Evolutionary conservation across 2,329 filamentous ascomycete genomes (phyloP).

Genomic region (Akanthomyces dipterigenus): DNA sequence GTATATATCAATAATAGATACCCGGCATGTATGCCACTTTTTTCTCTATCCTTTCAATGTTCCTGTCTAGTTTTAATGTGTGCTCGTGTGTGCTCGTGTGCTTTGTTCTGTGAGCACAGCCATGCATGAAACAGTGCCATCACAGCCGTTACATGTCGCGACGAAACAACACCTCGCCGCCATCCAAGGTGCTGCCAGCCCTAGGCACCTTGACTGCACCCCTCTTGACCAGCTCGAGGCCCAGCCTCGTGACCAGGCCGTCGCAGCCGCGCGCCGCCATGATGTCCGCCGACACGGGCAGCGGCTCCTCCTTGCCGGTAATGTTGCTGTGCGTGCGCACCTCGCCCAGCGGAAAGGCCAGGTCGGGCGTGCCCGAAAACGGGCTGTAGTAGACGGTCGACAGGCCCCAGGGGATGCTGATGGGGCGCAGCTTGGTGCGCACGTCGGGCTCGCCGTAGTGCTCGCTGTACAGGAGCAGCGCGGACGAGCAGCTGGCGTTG

Average conservation of each 20-base stretch:
- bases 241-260: conserved; percentile 48
- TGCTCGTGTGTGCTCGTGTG: too few species aligned
- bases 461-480: conserved; percentile 23
- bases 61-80: not conserved
- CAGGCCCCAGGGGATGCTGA: not conserved
- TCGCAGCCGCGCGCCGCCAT: conserved; percentile 42
- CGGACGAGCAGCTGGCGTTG: conserved; percentile 22
- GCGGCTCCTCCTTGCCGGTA: conserved; percentile 31
- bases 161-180: conserved; percentile 19
- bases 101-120: too few species aligned
- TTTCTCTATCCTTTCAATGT: not conserved
- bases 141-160: not conserved
- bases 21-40: not conserved
- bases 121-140: too few species aligned
- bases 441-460: conserved; percentile 10
- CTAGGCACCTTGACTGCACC: conserved; percentile 41
- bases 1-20: not conserved
- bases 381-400: conserved; percentile 25
- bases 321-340: conserved; percentile 32
- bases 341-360: conserved; percentile 36
- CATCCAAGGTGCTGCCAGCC: conserved; percentile 30
- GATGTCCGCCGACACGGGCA: conserved; percentile 35
- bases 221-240: conserved; percentile 41
- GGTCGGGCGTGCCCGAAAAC: conserved; percentile 21
- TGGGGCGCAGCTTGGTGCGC: conserved; percentile 18